Conservation (phyloP, 305 asterid species). For the Fraxinus angustifolia region DNA sequence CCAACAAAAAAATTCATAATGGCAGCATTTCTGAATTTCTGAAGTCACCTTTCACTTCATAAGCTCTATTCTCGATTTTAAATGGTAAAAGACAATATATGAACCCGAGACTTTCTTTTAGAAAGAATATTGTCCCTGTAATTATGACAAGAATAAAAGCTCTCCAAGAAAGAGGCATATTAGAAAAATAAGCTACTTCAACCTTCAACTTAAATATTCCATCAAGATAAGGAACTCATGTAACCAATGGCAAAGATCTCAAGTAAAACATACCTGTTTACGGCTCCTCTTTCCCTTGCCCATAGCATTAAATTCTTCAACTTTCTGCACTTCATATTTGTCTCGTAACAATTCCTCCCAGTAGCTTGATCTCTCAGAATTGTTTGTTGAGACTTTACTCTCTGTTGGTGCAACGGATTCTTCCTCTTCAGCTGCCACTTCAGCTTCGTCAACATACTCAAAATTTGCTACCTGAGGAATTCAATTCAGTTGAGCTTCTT, state of each 20-base stretch:
- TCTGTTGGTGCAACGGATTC: slow-evolving; percentile 48
- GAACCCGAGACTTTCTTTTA: neutral
- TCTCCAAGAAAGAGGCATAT: neutral
- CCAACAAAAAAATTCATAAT: neutral
- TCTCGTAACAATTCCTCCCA: slow-evolving; percentile 94
- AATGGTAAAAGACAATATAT: neutral
- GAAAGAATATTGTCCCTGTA: neutral
- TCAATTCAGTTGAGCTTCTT: slow-evolving; percentile 24
- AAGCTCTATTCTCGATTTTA: neutral
- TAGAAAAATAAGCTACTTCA: slow-evolving; percentile 1
- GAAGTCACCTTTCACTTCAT: neutral
- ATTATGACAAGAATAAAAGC: neutral
- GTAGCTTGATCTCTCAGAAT: slow-evolving; percentile 61
- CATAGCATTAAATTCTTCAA: slow-evolving; percentile 84
- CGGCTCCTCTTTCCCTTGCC: slow-evolving; percentile 98
- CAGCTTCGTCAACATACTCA: slow-evolving; percentile 79
- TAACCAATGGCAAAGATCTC: slow-evolving; percentile 8
- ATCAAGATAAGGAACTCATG: slow-evolving; percentile 15
- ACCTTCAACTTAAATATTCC: neutral
- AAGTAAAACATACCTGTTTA: slow-evolving; percentile 61
- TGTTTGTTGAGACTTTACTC: slow-evolving; percentile 56
- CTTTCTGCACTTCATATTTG: slow-evolving; percentile 75
- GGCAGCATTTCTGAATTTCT: neutral
- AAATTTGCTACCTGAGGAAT: slow-evolving; percentile 86
- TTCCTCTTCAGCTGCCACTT: slow-evolving; percentile 72